Evolutionary conservation across 2,329 filamentous ascomycete species (phyloP).

Genomic region (Neurospora sp.): DNA sequence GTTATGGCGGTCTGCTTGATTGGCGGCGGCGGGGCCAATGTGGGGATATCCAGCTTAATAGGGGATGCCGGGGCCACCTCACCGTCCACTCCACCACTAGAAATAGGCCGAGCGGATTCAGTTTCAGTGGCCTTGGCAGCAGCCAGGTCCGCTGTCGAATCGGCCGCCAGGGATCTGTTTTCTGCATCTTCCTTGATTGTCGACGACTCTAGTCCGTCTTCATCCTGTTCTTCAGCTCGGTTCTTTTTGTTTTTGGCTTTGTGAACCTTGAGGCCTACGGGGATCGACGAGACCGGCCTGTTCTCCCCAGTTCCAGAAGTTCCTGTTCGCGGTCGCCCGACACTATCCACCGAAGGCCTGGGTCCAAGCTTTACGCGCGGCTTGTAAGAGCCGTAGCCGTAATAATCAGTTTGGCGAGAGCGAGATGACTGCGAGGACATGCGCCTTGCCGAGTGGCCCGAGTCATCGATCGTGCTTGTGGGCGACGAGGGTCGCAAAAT

Average conservation of each 20-base stretch:
- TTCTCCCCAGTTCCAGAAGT: slow-evolving; percentile 49
- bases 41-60: slow-evolving; percentile 28
- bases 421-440: slow-evolving; percentile 43
- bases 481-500: slow-evolving; percentile 35
- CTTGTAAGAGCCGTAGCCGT: slow-evolving; percentile 46
- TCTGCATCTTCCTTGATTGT: slow-evolving; percentile 27
- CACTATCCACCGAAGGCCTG: slow-evolving; percentile 62
- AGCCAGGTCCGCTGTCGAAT: slow-evolving; percentile 26
- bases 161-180: slow-evolving; percentile 25
- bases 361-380: slow-evolving; percentile 86
- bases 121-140: slow-evolving; percentile 22
- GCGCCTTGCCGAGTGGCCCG: slow-evolving; percentile 23
- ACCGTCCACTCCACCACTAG: slow-evolving; percentile 28
- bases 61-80: slow-evolving; percentile 36
- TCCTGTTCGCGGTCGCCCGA: slow-evolving; percentile 47
- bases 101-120: slow-evolving; percentile 23
- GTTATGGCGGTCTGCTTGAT: slow-evolving; percentile 50
- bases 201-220: slow-evolving; percentile 22
- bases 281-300: slow-evolving; percentile 69
- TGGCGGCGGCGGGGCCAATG: slow-evolving; percentile 29
- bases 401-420: slow-evolving; percentile 31
- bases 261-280: slow-evolving; percentile 66
- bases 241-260: slow-evolving; percentile 41
- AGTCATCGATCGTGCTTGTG: slow-evolving; percentile 32
- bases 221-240: slow-evolving; percentile 26